Base-by-base conservation (phyloP, 495 filamentous ascomycete genomes). In the Glarea lozoyensis region DNA sequence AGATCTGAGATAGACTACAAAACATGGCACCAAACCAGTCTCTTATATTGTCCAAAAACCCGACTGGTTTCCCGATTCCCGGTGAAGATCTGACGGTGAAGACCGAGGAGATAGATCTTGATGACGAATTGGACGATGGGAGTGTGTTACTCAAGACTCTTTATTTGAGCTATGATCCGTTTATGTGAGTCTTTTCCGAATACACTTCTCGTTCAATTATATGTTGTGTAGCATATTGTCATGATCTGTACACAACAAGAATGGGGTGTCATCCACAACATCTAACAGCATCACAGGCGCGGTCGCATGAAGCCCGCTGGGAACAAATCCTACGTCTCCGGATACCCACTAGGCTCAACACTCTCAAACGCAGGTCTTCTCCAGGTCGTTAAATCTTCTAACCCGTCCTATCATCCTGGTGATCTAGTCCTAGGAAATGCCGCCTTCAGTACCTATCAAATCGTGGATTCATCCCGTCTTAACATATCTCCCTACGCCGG, bases 141-240 rank as follows among this genome's bases (percentile, higher is more conserved):
- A 86, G 87, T 23, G 53, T 93, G 23, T 73, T 81, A 33, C 52
- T 82, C 43, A 77, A 82, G 58, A 81, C 81, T 42, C 74, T 82
- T 55, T 86, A 81, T 57, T 67, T 79, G 60, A 90, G 85, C 46
- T 84, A 81, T 61, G 89, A 96, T 64, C 89, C 89, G 6, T 94
- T 92, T 69, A 79, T 82, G 62, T 83, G 89, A 20, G 84, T 85
- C 38, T 73, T 75, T 41, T n/a, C n/a, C n/a, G n/a, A n/a, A n/a
- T n/a, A n/a, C n/a, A n/a, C n/a, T n/a, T n/a, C n/a, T n/a, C n/a
- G n/a, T n/a, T n/a, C n/a, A n/a, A n/a, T n/a, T n/a, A n/a, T n/a
- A n/a, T n/a, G n/a, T n/a, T n/a, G n/a, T n/a, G n/a, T n/a, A n/a
- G n/a, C n/a, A n/a, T n/a, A n/a, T n/a, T n/a, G n/a, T n/a, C n/a